A percentile compares a stretch with the other conserved stretches of the same genome.
Conservation (phyloP, 805 yeast species). For the Starmerella khaoyaiensis region DNA sequence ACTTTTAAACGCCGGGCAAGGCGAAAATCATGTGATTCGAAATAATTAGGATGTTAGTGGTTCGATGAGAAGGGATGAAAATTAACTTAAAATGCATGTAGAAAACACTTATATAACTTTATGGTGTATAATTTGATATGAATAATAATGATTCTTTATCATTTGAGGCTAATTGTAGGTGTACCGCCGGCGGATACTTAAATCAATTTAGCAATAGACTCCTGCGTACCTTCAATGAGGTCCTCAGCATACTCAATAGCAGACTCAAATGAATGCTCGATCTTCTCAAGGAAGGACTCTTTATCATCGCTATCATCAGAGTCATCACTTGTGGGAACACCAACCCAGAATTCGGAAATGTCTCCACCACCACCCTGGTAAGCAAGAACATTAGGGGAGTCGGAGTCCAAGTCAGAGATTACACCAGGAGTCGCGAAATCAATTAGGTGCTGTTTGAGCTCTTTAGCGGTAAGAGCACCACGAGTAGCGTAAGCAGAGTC, state of each 20-base stretch:
- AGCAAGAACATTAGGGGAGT: conserved; percentile 45
- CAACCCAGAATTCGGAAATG: conserved; percentile 39
- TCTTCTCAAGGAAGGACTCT: conserved; percentile 2
- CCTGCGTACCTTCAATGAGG: conserved; percentile 14
- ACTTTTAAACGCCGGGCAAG: no score
- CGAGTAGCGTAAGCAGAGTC: conserved; percentile 38
- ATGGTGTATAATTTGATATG: no score
- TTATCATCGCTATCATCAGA: conserved; percentile 5
- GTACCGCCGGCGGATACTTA: conserved; percentile 2
- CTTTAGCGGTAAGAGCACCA: conserved; percentile 38
- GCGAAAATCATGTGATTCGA: no score
- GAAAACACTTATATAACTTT: no score
- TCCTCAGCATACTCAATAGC: conserved; percentile 13
- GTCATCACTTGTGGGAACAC: conserved; percentile 2
- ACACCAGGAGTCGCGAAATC: conserved; percentile 39
- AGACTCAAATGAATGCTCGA: conserved; percentile 8
- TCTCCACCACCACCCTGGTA: conserved; percentile 50
- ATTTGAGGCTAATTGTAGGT: no score
- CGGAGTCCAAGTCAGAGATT: conserved; percentile 35
- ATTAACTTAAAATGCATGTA: no score
- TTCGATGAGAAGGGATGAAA: no score
- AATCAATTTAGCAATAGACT: conserved; percentile 7
- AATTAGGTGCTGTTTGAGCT: conserved; percentile 41
- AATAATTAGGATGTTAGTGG: no score
- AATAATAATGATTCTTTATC: no score